Conservation (phyloP, 441 rosid species). For the Pelargonium australe region DNA sequence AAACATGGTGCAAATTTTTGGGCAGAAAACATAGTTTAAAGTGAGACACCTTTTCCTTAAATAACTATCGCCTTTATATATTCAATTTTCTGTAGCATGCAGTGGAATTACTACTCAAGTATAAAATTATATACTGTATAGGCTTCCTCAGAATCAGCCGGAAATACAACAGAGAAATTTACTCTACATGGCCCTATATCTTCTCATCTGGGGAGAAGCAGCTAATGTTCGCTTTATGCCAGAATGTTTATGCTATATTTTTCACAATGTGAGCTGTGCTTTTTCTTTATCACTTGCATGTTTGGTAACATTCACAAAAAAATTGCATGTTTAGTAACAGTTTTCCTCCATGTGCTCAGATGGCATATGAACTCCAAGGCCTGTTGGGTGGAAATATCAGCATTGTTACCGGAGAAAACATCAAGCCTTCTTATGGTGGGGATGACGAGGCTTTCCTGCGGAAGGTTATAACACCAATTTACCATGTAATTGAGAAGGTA, state of each 20-base stretch:
- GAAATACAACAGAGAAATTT: conserved; percentile 91
- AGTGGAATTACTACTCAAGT: conserved; percentile 8
- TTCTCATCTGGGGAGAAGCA: conserved; percentile 98
- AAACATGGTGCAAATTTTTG: conserved; percentile 88
- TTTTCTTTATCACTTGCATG: not conserved
- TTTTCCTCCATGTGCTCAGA: conserved; percentile 39
- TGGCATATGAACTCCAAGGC: conserved; percentile 99
- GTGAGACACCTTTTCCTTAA: conserved; percentile 29
- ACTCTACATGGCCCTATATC: conserved; percentile 89
- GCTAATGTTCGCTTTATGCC: conserved; percentile 95
- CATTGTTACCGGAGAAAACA: conserved; percentile 96
- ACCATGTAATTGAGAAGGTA: conserved; percentile 81
- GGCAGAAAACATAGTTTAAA: conserved; percentile 91
- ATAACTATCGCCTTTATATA: not conserved
- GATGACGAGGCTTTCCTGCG: conserved; percentile 94
- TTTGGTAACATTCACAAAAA: not conserved
- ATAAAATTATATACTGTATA: conserved; percentile 24
- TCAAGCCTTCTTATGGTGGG: conserved; percentile 97
- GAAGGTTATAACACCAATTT: conserved; percentile 90
- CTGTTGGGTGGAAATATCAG: conserved; percentile 97
- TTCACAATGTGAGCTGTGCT: conserved; percentile 64
- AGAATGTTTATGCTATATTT: conserved; percentile 93
- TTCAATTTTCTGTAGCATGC: conserved; percentile 9
- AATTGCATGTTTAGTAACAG: conserved; percentile 8
- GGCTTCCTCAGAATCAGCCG: conserved; percentile 88